Evolutionary conservation across 176 grass and related monocot species (phyloP).

Genomic region (Oryza meridionalis): DNA sequence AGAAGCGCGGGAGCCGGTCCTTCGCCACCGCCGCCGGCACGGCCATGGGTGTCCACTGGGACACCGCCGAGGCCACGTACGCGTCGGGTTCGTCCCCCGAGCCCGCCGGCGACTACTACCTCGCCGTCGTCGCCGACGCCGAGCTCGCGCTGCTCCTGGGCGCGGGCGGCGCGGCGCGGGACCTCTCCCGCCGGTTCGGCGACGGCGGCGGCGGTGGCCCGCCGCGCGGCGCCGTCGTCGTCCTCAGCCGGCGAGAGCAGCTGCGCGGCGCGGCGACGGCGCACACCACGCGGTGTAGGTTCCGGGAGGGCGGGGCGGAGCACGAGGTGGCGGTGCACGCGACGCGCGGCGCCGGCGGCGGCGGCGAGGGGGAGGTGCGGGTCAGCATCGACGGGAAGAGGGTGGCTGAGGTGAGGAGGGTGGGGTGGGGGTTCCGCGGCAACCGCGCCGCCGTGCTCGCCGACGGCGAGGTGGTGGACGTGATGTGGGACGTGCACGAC

Average conservation of each 20-base stretch:
- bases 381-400: conserved; percentile 77
- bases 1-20: conserved; percentile 58
- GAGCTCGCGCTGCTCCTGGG: conserved; percentile 73
- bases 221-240: conserved; percentile 5
- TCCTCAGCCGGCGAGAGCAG: conserved; percentile 67
- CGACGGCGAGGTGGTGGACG: conserved; percentile 66
- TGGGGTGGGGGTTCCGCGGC: conserved; percentile 75
- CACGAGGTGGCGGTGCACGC: conserved; percentile 68
- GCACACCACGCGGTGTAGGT: conserved; percentile 61
- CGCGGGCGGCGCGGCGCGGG: conserved; percentile 7
- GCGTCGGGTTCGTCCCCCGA: conserved; percentile 40
- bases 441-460: conserved; percentile 68
- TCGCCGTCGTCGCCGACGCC: conserved; percentile 63
- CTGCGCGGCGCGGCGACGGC: conserved; percentile 36
- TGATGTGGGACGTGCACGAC: conserved; percentile 96
- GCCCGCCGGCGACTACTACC: conserved; percentile 61
- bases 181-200: conserved; percentile 57
- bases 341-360: conserved; percentile 44
- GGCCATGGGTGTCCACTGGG: conserved; percentile 67
- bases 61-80: conserved; percentile 62
- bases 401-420: conserved; percentile 56
- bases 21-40: conserved; percentile 52
- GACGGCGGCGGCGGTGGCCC: not conserved
- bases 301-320: conserved; percentile 63
- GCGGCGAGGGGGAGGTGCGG: conserved; percentile 49